These are phyloP conservation scores for Candida ortonii DNA, from an alignment of 805 yeast genomes.

Conservation along the genomic window DNA sequence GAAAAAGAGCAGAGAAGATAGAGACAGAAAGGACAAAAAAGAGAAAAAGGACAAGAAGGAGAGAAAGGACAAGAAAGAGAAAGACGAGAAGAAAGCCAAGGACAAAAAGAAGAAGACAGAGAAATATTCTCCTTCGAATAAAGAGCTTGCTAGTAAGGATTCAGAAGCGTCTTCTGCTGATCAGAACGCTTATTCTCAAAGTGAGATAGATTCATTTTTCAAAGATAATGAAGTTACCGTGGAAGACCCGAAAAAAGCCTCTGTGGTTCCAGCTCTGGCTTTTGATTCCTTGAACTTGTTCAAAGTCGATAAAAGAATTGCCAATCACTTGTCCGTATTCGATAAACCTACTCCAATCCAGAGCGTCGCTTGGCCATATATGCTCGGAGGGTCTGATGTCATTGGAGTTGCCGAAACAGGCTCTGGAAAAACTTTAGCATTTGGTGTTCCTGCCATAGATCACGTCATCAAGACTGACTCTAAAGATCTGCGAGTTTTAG, in stretches of 20 bases:
- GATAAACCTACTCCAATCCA: constrained; percentile 95
- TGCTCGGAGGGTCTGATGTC: constrained; percentile 75
- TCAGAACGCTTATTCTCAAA: constrained; percentile 37
- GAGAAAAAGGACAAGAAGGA: constrained; percentile 27
- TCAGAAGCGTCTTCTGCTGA: constrained; percentile 13
- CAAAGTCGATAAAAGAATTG: constrained; percentile 50
- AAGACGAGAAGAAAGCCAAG: constrained; percentile 36
- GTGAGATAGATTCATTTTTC: constrained; percentile 61
- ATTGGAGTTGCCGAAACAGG: constrained; percentile 99
- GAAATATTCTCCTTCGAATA: too few species aligned
- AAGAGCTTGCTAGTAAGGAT: constrained; percentile 28
- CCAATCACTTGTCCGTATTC: constrained; percentile 63
- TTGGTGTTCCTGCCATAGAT: constrained; percentile 94
- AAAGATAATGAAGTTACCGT: constrained; percentile 72
- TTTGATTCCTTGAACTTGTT: constrained; percentile 55
- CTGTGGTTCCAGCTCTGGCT: constrained; percentile 64
- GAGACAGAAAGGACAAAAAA: constrained; percentile 29
- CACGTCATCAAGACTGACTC: constrained; percentile 47
- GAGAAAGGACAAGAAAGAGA: constrained; percentile 27
- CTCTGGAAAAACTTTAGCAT: constrained; percentile 95
- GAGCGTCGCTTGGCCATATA: constrained; percentile 90
- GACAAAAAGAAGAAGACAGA: constrained; percentile 41
- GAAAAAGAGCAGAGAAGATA: constrained; percentile 27
- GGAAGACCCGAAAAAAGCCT: constrained; percentile 58
- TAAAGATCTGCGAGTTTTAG: constrained; percentile 67